Percentiles rank a stretch among this genome's conserved stretches.
These are phyloP conservation scores for Cicer chorassanicum DNA, from an alignment of 306 rosid genomes.

Conservation along the genomic window DNA sequence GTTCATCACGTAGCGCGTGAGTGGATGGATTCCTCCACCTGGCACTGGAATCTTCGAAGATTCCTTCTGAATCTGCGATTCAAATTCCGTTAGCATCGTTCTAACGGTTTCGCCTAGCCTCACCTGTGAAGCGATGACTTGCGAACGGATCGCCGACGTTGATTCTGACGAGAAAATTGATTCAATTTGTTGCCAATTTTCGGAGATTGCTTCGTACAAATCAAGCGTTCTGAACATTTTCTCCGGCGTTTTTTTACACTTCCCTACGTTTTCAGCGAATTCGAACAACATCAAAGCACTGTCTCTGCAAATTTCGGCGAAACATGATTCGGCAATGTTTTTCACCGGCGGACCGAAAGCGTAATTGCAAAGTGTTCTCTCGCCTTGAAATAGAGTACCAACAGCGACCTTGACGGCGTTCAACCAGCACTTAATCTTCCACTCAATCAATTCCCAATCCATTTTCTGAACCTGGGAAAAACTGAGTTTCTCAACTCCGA, in stretches of 20 bases:
- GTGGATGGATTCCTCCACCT: conserved; percentile 80
- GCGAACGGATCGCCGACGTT: conserved; percentile 52
- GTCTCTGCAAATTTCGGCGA: conserved; percentile 62
- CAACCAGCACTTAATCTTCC: conserved; percentile 71
- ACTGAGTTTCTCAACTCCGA: conserved; percentile 66
- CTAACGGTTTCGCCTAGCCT: conserved; percentile 59
- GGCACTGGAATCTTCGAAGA: conserved; percentile 63
- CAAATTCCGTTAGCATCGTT: conserved; percentile 63
- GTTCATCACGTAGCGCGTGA: conserved; percentile 96
- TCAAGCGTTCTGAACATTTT: conserved; percentile 74
- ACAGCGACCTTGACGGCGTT: conserved; percentile 60
- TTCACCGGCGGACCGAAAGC: conserved; percentile 56
- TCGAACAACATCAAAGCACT: conserved; percentile 57
- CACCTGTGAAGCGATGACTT: conserved; percentile 48
- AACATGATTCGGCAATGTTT: conserved; percentile 58
- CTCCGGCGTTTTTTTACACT: conserved; percentile 76
- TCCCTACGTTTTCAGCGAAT: conserved; percentile 73
- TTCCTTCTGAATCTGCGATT: conserved; percentile 75
- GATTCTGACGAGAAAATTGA: conserved; percentile 67
- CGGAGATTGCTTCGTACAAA: conserved; percentile 67
- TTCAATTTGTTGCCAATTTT: conserved; percentile 61
- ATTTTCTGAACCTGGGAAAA: conserved; percentile 68
- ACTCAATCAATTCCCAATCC: conserved; percentile 73
- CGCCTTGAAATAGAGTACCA: conserved; percentile 61
- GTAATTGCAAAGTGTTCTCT: conserved; percentile 63